phyloP scores from a whole-genome alignment of 2,329 filamentous ascomycete genomes.

The Fusarium bulbicola region DNA sequence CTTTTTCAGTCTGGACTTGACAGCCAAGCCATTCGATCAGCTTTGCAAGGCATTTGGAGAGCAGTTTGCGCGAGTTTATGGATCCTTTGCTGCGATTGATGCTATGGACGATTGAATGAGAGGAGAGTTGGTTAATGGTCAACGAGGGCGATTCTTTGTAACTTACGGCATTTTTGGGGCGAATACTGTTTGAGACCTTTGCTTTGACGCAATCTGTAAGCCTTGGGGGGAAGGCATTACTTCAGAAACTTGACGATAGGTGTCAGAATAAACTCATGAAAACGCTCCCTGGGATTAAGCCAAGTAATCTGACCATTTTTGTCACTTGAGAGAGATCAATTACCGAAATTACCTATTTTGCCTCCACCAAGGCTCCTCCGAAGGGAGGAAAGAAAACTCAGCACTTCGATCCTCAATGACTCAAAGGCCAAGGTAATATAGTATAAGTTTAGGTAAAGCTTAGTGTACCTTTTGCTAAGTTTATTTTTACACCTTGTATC shows the following conservation, averaged over 20 bases:
- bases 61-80: neutral
- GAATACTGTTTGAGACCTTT: neutral
- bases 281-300: fast-evolving
- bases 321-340: neutral
- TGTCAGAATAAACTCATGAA: neutral
- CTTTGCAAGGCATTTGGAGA: neutral
- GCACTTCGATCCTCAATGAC: too few relatives aligned
- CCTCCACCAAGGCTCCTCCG: neutral
- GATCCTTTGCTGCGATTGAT: neutral
- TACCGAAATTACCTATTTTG: neutral
- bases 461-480: too few relatives aligned
- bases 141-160: neutral
- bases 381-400: too few relatives aligned
- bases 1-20: neutral
- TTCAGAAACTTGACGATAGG: neutral
- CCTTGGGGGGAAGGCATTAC: neutral
- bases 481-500: neutral
- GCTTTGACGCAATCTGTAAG: neutral
- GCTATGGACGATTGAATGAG: neutral
- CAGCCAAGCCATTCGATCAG: neutral
- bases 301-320: fast-evolving
- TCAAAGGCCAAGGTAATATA: too few relatives aligned
- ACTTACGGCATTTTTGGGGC: too few relatives aligned
- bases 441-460: too few relatives aligned
- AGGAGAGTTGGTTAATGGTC: neutral